Evolutionary conservation across 352 stramenopile species (phyloP).

Genomic region (Phytopythium litorale): DNA sequence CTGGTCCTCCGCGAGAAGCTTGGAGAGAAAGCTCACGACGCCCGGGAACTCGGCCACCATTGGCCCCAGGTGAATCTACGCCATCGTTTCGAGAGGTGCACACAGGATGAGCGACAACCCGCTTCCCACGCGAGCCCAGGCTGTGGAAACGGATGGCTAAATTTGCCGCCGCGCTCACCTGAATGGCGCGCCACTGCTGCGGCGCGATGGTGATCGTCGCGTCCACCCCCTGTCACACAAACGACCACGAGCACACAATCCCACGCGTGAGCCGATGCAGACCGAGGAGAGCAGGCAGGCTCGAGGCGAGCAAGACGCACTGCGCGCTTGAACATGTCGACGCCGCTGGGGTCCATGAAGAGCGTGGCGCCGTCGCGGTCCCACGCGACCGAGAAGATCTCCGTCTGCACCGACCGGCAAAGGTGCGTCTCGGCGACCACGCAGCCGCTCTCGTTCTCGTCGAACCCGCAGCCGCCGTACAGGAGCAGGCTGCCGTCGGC

Average conservation of each 20-base stretch:
- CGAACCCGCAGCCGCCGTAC: conserved; percentile 78
- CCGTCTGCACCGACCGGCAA: conserved; percentile 71
- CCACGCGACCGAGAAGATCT: conserved; percentile 84
- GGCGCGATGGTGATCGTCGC: conserved; percentile 67
- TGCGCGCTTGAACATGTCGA: conserved; percentile 76
- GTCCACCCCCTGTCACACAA: conserved; percentile 43
- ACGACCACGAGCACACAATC: too few species aligned
- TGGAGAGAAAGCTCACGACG: conserved; percentile 83
- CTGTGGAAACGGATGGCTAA: not conserved
- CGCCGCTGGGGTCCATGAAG: conserved; percentile 80
- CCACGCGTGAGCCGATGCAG: not conserved
- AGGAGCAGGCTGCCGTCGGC: conserved; percentile 50
- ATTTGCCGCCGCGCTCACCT: conserved; percentile 24
- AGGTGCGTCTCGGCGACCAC: conserved; percentile 41
- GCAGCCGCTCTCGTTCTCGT: conserved; percentile 62
- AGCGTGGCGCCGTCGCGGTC: conserved; percentile 74
- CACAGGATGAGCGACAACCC: not conserved
- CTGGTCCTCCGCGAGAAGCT: conserved; percentile 71
- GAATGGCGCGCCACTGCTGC: conserved; percentile 75
- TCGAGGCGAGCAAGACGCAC: conserved; percentile 24
- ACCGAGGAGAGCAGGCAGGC: not conserved
- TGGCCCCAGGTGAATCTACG: conserved; percentile 77
- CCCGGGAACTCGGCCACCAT: conserved; percentile 86
- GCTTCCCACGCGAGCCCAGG: not conserved
- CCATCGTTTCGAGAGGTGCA: conserved; percentile 1